Percentiles rank a stretch among this genome's conserved stretches.
phyloP scores from a whole-genome alignment of 1,284 basidiomycete genomes.

The Sanghuangporus sanghuang region DNA sequence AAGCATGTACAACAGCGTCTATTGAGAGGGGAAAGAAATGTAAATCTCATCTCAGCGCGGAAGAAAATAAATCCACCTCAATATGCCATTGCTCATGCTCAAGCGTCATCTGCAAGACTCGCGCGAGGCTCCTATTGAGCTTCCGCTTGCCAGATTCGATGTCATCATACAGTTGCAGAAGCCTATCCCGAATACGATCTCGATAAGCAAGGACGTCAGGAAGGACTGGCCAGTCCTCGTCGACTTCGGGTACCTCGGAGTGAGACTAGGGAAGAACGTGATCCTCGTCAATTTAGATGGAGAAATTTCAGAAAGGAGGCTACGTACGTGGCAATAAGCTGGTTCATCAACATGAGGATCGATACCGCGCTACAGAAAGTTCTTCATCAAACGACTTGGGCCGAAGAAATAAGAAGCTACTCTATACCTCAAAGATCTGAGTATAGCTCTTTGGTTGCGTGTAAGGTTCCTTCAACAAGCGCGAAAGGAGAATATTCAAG shows the following conservation, averaged over 20 bases:
- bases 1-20: conserved; percentile 92
- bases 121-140: conserved; percentile 64
- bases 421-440: conserved; percentile 75
- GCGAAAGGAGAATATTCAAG: conserved; percentile 87
- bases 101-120: conserved; percentile 84
- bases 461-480: conserved; percentile 68
- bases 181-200: conserved; percentile 64
- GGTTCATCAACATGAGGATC: conserved; percentile 94
- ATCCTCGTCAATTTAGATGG: neutral
- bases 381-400: neutral
- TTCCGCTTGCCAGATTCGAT: conserved; percentile 52
- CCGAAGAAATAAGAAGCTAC: neutral
- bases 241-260: conserved; percentile 77
- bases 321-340: conserved; percentile 71
- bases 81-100: conserved; percentile 87
- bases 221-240: conserved; percentile 86
- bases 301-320: neutral
- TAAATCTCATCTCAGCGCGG: too few relatives aligned
- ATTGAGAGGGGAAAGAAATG: too few relatives aligned
- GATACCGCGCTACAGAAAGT: conserved; percentile 71
- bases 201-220: conserved; percentile 76
- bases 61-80: conserved; percentile 33
- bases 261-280: conserved; percentile 53
- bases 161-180: conserved; percentile 71
- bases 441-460: conserved; percentile 82